phyloP scores from a whole-genome alignment of 192 early-diverging fungal genomes.

The Diversispora eburnea region DNA sequence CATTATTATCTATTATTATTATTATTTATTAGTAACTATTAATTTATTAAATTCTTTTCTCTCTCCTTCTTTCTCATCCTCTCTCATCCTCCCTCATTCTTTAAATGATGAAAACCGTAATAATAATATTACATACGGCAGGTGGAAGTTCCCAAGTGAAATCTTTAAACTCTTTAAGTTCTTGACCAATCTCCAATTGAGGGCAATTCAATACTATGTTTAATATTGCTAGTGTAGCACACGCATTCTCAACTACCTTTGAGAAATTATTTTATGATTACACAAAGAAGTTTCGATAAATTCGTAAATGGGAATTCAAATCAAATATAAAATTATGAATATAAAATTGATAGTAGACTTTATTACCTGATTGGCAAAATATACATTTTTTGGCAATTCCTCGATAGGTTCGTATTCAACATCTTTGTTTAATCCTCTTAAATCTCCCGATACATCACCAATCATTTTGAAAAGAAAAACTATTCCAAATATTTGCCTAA shows the following conservation, averaged over 20 bases:
- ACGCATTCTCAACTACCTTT: slow-evolving; percentile 63
- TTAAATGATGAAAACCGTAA: no score
- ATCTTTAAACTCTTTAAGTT: slow-evolving; percentile 53
- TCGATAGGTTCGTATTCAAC: slow-evolving; percentile 8
- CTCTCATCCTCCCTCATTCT: no score
- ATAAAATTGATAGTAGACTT: not conserved
- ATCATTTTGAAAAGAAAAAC: slow-evolving; percentile 61
- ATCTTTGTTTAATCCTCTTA: slow-evolving; percentile 17
- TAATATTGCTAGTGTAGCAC: slow-evolving; percentile 68
- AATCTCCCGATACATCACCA: not conserved
- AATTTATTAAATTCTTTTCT: no score
- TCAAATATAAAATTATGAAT: not conserved
- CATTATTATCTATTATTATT: not conserved
- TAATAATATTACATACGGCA: slow-evolving; percentile 33
- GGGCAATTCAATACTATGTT: slow-evolving; percentile 57
- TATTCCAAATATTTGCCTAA: slow-evolving; percentile 55
- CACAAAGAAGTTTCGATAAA: slow-evolving; percentile 21
- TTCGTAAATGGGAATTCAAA: not conserved
- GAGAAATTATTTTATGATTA: not conserved
- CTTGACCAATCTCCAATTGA: slow-evolving; percentile 53
- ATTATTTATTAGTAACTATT: no score
- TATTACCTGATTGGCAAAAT: slow-evolving; percentile 37
- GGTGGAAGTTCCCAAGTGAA: slow-evolving; percentile 58
- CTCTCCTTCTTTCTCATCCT: no score
- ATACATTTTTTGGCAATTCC: slow-evolving; percentile 20